A percentile compares a stretch with the other conserved stretches of the same genome.
These are phyloP conservation scores for Eucalyptus curtisii DNA, from an alignment of 345 rosid species.

Conservation along the genomic window DNA sequence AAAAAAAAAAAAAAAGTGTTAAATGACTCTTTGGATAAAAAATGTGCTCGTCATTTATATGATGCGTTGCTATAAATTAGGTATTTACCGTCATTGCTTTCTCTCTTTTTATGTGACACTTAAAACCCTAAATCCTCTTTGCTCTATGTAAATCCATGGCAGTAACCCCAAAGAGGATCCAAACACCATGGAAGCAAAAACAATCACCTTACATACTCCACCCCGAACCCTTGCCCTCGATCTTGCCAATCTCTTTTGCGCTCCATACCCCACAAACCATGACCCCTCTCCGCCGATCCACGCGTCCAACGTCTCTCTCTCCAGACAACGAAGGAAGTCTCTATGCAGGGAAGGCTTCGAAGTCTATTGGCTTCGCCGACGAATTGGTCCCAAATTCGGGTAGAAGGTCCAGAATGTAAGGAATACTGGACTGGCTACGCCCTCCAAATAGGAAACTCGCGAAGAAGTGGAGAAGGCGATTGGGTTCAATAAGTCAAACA, in stretches of 20 bases:
- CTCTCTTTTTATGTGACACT: not conserved
- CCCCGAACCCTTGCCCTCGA: not conserved
- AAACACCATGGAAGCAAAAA: conserved; percentile 14
- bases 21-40: no score
- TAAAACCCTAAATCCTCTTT: not conserved
- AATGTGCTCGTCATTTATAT: no score
- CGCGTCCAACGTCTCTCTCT: conserved; percentile 10
- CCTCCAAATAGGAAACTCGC: not conserved
- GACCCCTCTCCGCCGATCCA: conserved; percentile 41
- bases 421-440: not conserved
- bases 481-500: not conserved
- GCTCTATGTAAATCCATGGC: conserved; percentile 23
- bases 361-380: not conserved
- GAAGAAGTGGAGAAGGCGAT: not conserved
- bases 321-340: not conserved
- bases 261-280: conserved; percentile 35
- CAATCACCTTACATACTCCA: conserved; percentile 12
- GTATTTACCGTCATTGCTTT: not conserved
- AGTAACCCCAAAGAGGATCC: conserved; percentile 5
- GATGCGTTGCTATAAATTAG: no score
- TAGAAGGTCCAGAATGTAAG: not conserved
- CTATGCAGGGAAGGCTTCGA: not conserved
- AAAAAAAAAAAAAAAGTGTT: no score
- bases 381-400: not conserved
- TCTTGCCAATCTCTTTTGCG: conserved; percentile 11